Percentiles rank a stretch among this genome's conserved stretches.
These are phyloP conservation scores for Phytophthora sansomeana DNA, from an alignment of 352 stramenopile genomes.

Conservation along the genomic window DNA sequence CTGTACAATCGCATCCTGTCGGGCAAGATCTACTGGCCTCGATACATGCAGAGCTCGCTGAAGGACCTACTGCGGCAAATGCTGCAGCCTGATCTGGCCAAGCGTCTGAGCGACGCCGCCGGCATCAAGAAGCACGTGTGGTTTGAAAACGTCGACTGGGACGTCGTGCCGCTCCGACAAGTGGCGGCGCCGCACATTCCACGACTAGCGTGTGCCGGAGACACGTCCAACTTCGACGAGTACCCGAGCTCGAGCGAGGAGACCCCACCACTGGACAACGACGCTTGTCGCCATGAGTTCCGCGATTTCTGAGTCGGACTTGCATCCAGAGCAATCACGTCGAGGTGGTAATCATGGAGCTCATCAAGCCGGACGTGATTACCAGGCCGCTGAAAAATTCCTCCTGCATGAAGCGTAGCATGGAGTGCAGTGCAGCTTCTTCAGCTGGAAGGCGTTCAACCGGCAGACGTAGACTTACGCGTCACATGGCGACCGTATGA, in stretches of 20 bases:
- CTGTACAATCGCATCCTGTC: conserved; percentile 86
- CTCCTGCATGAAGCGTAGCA: conserved; percentile 10
- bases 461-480: conserved; percentile 2
- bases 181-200: conserved; percentile 61
- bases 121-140: conserved; percentile 69
- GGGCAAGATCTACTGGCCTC: conserved; percentile 62
- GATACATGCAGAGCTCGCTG: conserved; percentile 48
- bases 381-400: conserved; percentile 21
- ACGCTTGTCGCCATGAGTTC: conserved; percentile 48
- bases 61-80: conserved; percentile 77
- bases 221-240: conserved; percentile 73
- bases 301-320: conserved; percentile 44
- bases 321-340: conserved; percentile 15
- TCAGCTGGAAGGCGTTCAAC: conserved; percentile 6
- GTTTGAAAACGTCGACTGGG: conserved; percentile 76
- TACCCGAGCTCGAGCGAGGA: conserved; percentile 66
- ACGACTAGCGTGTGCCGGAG: conserved; percentile 44
- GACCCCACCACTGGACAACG: conserved; percentile 40
- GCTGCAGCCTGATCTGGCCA: conserved; percentile 59
- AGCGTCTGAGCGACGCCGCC: conserved; percentile 54
- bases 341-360: conserved; percentile 24
- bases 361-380: conserved; percentile 25
- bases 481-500: conserved; percentile 15
- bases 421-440: conserved; percentile 10
- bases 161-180: conserved; percentile 52